phyloP scores from a whole-genome alignment of 140 eudicot species.

The Stevia rebaudiana region DNA sequence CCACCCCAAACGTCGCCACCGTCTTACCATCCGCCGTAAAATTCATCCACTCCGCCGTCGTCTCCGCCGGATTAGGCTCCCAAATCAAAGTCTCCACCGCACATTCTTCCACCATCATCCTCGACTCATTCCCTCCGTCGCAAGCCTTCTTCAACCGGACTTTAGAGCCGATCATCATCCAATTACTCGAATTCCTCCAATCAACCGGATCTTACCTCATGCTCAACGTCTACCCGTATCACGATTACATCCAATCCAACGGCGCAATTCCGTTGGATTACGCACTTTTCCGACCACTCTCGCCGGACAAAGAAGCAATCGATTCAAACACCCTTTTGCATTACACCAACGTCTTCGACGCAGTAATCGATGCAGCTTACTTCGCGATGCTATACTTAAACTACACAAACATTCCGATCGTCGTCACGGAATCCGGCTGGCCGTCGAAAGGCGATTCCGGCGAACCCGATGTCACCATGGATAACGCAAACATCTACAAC shows the following conservation, averaged over 20 bases:
- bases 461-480: slow-evolving; percentile 78
- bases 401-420: slow-evolving; percentile 68
- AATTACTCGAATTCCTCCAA: slow-evolving; percentile 62
- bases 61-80: slow-evolving; percentile 46
- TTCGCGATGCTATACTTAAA: slow-evolving; percentile 80
- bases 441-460: slow-evolving; percentile 76
- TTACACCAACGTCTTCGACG: slow-evolving; percentile 81
- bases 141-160: slow-evolving; percentile 86
- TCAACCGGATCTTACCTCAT: slow-evolving; percentile 62
- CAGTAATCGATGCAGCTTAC: slow-evolving; percentile 83
- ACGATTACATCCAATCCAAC: slow-evolving; percentile 62
- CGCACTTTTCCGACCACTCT: slow-evolving; percentile 73
- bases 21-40: slow-evolving; percentile 56
- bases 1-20: slow-evolving; percentile 64
- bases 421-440: slow-evolving; percentile 92
- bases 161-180: slow-evolving; percentile 48
- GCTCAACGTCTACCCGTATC: slow-evolving; percentile 82
- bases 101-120: slow-evolving; percentile 66
- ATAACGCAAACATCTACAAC: slow-evolving; percentile 82
- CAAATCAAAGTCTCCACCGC: slow-evolving; percentile 83
- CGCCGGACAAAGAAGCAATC: slow-evolving; percentile 76
- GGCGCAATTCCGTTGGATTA: slow-evolving; percentile 90
- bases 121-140: slow-evolving; percentile 90
- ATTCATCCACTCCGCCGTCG: slow-evolving; percentile 67
- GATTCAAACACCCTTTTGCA: slow-evolving; percentile 80